Percentiles rank a stretch among this genome's conserved stretches.
Evolutionary conservation across 305 asterid species (phyloP).

Genomic region (Fraxinus baroniana): DNA sequence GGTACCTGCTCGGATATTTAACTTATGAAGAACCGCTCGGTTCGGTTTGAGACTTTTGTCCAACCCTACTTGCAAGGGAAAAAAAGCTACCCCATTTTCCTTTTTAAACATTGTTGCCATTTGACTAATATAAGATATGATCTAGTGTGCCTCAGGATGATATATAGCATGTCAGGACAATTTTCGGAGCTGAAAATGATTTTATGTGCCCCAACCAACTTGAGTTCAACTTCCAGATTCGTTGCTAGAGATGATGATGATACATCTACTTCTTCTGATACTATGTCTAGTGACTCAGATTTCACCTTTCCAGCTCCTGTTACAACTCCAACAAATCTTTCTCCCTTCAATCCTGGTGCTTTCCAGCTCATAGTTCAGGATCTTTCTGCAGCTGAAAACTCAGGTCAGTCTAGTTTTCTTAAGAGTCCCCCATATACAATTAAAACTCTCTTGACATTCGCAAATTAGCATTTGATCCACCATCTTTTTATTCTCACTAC

Average conservation of each 20-base stretch:
- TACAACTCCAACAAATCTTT: constrained; percentile 57
- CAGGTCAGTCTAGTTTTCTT: constrained; percentile 79
- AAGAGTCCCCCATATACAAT: constrained; percentile 31
- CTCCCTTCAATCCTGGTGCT: constrained; percentile 68
- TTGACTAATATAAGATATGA: constrained; percentile 81
- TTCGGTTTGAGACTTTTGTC: no score
- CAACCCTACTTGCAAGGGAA: neutral
- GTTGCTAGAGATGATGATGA: constrained; percentile 62
- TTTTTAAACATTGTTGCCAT: constrained; percentile 25
- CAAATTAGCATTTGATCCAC: constrained; percentile 33
- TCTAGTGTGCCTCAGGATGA: constrained; percentile 99
- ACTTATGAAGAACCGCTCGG: no score
- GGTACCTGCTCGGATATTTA: no score
- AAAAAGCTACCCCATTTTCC: neutral
- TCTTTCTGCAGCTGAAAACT: constrained; percentile 74
- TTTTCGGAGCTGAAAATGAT: constrained; percentile 96
- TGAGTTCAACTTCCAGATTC: constrained; percentile 65
- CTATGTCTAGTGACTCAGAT: constrained; percentile 78
- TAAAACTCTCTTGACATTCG: constrained; percentile 31
- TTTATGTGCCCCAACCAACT: constrained; percentile 68
- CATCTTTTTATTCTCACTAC: constrained; percentile 25
- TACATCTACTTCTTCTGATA: constrained; percentile 69
- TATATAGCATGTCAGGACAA: constrained; percentile 98
- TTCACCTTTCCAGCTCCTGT: constrained; percentile 93
- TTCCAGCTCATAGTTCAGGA: constrained; percentile 94